Percentiles rank a stretch among this genome's conserved stretches.
Conservation (phyloP, 2,329 filamentous ascomycete species). For the Cyphellophora europaea region DNA sequence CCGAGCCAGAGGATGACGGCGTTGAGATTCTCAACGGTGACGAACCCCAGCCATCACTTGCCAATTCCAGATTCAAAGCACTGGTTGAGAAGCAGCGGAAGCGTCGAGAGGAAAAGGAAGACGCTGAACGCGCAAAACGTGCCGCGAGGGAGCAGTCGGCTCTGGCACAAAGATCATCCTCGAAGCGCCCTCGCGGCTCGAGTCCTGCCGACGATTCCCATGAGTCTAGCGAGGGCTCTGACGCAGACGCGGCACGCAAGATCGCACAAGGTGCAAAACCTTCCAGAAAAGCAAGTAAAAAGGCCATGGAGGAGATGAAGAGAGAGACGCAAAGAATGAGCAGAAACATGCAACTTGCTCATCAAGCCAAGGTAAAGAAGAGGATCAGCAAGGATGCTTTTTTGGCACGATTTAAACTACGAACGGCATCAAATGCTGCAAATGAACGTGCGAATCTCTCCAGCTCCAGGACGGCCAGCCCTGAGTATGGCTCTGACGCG, state of each 20-base stretch:
- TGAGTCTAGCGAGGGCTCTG: constrained; percentile 47
- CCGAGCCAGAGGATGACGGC: constrained; percentile 19
- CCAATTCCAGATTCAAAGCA: constrained; percentile 57
- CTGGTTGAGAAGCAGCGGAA: constrained; percentile 65
- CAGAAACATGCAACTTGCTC: constrained; percentile 81
- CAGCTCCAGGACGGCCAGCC: constrained; percentile 40
- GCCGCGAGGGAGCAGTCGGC: constrained; percentile 23
- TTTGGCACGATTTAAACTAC: constrained; percentile 76
- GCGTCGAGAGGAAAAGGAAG: constrained; percentile 60
- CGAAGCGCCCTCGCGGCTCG: constrained; percentile 26
- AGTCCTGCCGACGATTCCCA: constrained; percentile 31
- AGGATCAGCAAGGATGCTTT: constrained; percentile 77
- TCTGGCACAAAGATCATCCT: constrained; percentile 32
- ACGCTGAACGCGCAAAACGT: constrained; percentile 35
- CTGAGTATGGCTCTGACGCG: constrained; percentile 34
- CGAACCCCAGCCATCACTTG: constrained; percentile 17
- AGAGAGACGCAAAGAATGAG: constrained; percentile 87
- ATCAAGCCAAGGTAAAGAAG: constrained; percentile 84
- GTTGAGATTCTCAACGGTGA: constrained; percentile 19
- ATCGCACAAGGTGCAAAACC: constrained; percentile 54
- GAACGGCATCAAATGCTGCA: constrained; percentile 36
- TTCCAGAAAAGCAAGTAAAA: constrained; percentile 82
- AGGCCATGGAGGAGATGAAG: constrained; percentile 88
- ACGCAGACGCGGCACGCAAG: constrained; percentile 55
- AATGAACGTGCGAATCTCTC: not conserved